phyloP scores from a whole-genome alignment of 2,329 filamentous ascomycete species.

The Microdochium trichocladiopsis region DNA sequence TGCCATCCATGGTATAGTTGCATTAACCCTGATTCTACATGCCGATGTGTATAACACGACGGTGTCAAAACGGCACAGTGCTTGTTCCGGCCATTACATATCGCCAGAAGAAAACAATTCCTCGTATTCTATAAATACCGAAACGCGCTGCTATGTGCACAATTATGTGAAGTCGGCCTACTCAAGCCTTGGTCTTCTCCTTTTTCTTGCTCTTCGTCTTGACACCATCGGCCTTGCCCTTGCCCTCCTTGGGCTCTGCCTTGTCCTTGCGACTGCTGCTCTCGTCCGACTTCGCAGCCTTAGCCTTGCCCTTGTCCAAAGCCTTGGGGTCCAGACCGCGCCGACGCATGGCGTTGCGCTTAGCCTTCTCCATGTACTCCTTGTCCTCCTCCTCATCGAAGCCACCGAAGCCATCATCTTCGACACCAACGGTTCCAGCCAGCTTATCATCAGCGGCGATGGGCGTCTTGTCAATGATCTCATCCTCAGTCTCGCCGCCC shows the following conservation, averaged over 20 bases:
- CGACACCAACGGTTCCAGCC: slow-evolving; percentile 25
- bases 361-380: slow-evolving; percentile 65
- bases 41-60: too few species aligned
- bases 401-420: slow-evolving; percentile 56
- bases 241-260: slow-evolving; percentile 7
- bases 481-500: slow-evolving; percentile 26
- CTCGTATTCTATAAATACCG: not conserved
- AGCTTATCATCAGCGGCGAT: slow-evolving; percentile 42
- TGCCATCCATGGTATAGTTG: too few species aligned
- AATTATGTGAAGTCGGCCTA: not conserved
- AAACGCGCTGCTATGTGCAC: not conserved
- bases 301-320: slow-evolving; percentile 32
- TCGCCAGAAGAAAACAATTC: not conserved
- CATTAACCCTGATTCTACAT: too few species aligned
- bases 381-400: slow-evolving; percentile 70
- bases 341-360: slow-evolving; percentile 64
- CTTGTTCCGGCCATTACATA: too few species aligned
- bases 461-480: slow-evolving; percentile 62
- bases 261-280: slow-evolving; percentile 7
- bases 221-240: slow-evolving; percentile 15
- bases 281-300: slow-evolving; percentile 3
- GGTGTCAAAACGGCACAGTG: too few species aligned
- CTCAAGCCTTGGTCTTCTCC: slow-evolving; percentile 27
- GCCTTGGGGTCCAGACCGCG: slow-evolving; percentile 68
- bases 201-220: slow-evolving; percentile 12